Conservation (phyloP, 2,329 filamentous ascomycete species). For the Tolypocladium endophyticum region DNA sequence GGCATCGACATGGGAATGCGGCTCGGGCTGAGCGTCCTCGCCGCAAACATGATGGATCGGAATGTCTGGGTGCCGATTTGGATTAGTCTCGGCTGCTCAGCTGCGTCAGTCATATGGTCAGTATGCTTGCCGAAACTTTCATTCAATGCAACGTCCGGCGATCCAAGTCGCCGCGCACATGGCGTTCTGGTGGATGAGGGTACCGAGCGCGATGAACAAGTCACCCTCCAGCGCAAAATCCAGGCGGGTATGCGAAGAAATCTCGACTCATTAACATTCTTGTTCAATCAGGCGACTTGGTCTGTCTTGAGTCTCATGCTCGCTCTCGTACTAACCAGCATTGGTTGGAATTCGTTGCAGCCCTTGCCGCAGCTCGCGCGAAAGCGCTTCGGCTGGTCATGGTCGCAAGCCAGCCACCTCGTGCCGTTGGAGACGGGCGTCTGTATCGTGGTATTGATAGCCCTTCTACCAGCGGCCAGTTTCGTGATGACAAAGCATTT, state of each 20-base stretch:
- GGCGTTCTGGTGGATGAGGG: not conserved
- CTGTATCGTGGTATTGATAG: not conserved
- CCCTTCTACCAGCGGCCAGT: not conserved
- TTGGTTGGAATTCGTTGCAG: not conserved
- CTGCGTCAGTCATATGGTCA: not conserved
- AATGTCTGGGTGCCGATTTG: not conserved
- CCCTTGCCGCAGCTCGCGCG: conserved; percentile 3
- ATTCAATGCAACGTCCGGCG: not conserved
- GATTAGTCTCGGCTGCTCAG: not conserved
- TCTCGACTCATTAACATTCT: not conserved
- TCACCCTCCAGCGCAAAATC: not conserved
- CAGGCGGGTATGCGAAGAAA: not conserved
- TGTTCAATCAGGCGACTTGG: not conserved
- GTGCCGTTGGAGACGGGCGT: not conserved
- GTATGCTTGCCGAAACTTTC: not conserved
- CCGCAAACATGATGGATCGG: not conserved
- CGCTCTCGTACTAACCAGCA: not conserved
- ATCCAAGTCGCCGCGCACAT: not conserved
- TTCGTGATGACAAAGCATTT: not conserved
- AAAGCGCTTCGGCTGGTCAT: conserved; percentile 5
- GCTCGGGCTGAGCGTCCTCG: not conserved
- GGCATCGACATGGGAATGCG: not conserved
- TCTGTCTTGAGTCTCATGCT: not conserved
- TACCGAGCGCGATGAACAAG: not conserved
- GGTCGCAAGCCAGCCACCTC: conserved; percentile 2